Conservation (phyloP, 2,329 filamentous ascomycete species). For the Fusarium buharicum region DNA sequence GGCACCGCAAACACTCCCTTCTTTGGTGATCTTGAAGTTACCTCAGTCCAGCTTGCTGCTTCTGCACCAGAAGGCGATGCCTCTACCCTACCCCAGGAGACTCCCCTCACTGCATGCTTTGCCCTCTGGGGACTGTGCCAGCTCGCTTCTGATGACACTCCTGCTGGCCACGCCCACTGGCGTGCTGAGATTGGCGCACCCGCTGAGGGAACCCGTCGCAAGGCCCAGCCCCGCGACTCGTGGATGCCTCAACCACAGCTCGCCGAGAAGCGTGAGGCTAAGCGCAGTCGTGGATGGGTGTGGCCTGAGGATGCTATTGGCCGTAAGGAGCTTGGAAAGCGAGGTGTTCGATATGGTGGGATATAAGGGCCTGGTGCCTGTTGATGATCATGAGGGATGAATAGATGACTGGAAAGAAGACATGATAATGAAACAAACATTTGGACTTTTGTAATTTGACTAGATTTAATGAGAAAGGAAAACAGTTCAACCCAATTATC, state of each 20-base stretch:
- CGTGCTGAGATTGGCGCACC: constrained; percentile 78
- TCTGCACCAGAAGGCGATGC: constrained; percentile 46
- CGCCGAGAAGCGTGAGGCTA: constrained; percentile 80
- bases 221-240: constrained; percentile 73
- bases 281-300: constrained; percentile 78
- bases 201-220: constrained; percentile 75
- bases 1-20: constrained; percentile 77
- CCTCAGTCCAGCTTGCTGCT: constrained; percentile 67
- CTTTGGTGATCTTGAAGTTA: constrained; percentile 89
- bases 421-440: constrained; percentile 27
- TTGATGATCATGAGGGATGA: constrained; percentile 21
- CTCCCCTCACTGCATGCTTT: constrained; percentile 74
- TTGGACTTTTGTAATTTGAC: constrained; percentile 17
- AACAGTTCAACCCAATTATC: background rate
- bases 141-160: constrained; percentile 69
- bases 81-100: constrained; percentile 50
- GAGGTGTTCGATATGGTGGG: constrained; percentile 67
- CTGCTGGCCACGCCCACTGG: constrained; percentile 69
- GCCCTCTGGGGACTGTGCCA: constrained; percentile 83
- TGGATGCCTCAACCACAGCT: constrained; percentile 81
- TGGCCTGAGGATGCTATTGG: constrained; percentile 78
- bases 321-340: constrained; percentile 75
- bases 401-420: constrained; percentile 22
- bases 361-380: constrained; percentile 32
- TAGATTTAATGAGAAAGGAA: constrained; percentile 30